Base-by-base conservation (phyloP, 31 red algal genomes). In the Porphyra umbilicalis region DNA sequence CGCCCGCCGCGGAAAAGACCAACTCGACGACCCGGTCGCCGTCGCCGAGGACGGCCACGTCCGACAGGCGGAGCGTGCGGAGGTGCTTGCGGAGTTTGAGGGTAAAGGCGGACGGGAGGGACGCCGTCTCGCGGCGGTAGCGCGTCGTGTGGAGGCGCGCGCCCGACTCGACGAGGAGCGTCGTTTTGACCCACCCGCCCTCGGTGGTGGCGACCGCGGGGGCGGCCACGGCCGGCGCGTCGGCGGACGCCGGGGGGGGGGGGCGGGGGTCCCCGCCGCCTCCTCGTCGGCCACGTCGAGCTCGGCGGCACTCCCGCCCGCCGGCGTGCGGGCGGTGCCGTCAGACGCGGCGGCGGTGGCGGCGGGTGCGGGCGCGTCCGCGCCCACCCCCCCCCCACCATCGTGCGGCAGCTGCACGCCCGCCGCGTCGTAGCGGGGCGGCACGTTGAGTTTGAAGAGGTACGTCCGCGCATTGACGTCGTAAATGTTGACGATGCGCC, bases 81-180 rank as follows among this genome's bases (percentile, higher is more conserved):
- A 99, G 81, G 67, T 99, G 97, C 80, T 99, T 99, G 35, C 97
- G 86, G 38, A 99, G 81, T 83, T 99, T 99, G 82, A 95, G 78
- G 38, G 91, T 90, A 79, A 99, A 99, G 20, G 91, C 93, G 6
- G 97, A 96, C 4, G 94, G 97, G 15, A 94, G 44, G 31, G 67
- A 83, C 46, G 88, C 88, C 84, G 89, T 93, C 29, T 99, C 90
- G 38, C 94, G 88, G 31, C 85, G 78, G 78, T 88, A 96, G 10
- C 85, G 81, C 20, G 97, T 99, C 33, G 90, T 90, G 80, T 99
- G 97, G 10, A 99, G 36, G 75, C 97, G 88, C 18, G 83, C 85
- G 1, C 97, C 97, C 4, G 89, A 92, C 85, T 99, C 97, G 37
- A 99, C 81, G 44, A 99, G 85, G 18, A 99, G 79, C 16, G 93